Conservation (phyloP, 73 alveolate genomes). For the Uronychia binucleata region DNA sequence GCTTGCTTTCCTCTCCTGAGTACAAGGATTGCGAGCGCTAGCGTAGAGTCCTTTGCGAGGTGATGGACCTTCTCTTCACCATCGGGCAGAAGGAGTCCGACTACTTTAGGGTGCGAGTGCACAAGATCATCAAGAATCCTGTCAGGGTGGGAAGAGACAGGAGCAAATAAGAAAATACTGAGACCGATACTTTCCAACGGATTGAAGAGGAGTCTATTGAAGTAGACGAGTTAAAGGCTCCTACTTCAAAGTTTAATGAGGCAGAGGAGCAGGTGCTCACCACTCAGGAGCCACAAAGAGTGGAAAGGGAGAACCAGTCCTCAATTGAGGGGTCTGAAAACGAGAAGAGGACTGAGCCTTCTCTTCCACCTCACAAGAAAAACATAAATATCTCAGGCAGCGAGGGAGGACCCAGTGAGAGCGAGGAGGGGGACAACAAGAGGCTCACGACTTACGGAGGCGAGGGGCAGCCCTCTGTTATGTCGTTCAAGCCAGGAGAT, state of each 20-base stretch:
- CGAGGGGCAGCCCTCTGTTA: not conserved
- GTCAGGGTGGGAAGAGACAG: conserved; percentile 1
- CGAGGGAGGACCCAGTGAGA: not conserved
- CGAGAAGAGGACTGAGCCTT: not conserved
- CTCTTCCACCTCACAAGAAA: not conserved
- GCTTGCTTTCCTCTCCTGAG: conserved; percentile 13
- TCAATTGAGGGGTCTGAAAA: not conserved
- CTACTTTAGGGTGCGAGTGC: not conserved
- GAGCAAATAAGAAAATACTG: conserved; percentile 25
- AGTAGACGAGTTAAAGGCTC: not conserved
- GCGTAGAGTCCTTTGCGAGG: conserved; percentile 31
- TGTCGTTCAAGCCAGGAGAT: not conserved
- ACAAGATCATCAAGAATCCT: not conserved
- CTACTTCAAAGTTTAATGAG: conserved; percentile 23
- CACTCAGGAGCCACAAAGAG: too few relatives aligned
- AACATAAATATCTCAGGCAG: not conserved
- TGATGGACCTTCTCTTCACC: conserved; percentile 1
- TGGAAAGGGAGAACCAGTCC: not conserved
- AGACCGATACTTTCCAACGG: not conserved
- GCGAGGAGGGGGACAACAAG: not conserved
- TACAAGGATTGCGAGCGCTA: conserved; percentile 35
- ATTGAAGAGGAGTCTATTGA: not conserved
- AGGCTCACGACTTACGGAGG: not conserved
- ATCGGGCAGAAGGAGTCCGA: not conserved
- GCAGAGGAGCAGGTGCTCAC: not conserved